Percentiles rank a stretch among this genome's conserved stretches.
Conservation (phyloP, 495 filamentous ascomycete species). For the Astrothelium macrocarpum region DNA sequence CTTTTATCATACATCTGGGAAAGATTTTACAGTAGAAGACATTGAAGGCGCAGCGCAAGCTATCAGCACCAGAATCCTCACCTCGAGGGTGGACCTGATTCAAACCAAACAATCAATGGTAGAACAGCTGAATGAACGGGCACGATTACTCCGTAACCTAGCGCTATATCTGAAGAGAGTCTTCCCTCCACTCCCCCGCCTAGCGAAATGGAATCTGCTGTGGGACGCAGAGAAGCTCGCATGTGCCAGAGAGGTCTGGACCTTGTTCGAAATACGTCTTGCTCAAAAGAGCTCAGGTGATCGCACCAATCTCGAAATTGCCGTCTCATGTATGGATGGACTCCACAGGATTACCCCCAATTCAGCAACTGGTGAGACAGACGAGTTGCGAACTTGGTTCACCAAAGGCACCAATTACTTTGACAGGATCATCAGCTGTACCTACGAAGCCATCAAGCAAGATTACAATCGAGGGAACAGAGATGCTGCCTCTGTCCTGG, state of each 20-base stretch:
- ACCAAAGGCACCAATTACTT: constrained; percentile 63
- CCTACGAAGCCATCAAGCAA: constrained; percentile 59
- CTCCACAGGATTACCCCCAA: constrained; percentile 55
- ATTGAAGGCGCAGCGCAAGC: constrained; percentile 67
- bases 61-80: constrained; percentile 74
- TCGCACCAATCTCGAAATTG: constrained; percentile 47
- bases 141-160: constrained; percentile 60
- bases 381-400: constrained; percentile 73
- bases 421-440: constrained; percentile 67
- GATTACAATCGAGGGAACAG: constrained; percentile 45
- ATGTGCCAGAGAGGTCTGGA: constrained; percentile 76
- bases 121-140: constrained; percentile 61
- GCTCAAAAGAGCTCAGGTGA: constrained; percentile 37
- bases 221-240: constrained; percentile 84
- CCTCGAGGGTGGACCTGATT: constrained; percentile 62
- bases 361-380: constrained; percentile 50
- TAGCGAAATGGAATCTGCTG: constrained; percentile 69
- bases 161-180: constrained; percentile 52
- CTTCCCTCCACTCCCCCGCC: constrained; percentile 47
- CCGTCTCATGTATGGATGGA: constrained; percentile 60
- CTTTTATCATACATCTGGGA: constrained; percentile 53
- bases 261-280: constrained; percentile 48
- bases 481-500: constrained; percentile 16
- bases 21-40: constrained; percentile 55
- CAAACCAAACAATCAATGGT: constrained; percentile 64